These are phyloP conservation scores for Fusarium bactridioides DNA, from an alignment of 2,329 filamentous ascomycete genomes.

Conservation along the genomic window DNA sequence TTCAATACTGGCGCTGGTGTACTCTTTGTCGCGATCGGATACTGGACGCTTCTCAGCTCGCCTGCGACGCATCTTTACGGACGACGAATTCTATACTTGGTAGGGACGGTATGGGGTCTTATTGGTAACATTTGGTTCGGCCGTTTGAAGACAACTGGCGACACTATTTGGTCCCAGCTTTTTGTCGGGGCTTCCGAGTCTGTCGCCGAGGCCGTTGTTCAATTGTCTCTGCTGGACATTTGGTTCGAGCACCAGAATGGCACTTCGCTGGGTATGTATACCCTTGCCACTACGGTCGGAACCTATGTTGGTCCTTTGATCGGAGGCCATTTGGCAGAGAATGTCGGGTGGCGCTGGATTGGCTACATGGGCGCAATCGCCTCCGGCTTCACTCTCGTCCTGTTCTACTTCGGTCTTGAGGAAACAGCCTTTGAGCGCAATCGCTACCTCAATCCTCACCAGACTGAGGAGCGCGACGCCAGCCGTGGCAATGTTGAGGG, in stretches of 20 bases:
- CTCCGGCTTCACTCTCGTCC: conserved; percentile 54
- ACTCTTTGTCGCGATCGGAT: conserved; percentile 63
- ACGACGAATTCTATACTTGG: conserved; percentile 61
- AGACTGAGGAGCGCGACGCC: conserved; percentile 2
- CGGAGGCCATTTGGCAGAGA: conserved; percentile 57
- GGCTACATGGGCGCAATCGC: conserved; percentile 60
- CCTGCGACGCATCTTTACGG: conserved; percentile 64
- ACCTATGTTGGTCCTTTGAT: conserved; percentile 64
- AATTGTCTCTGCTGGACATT: conserved; percentile 64
- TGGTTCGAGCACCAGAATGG: conserved; percentile 67
- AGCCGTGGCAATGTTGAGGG: conserved; percentile 26
- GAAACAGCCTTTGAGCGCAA: conserved; percentile 60
- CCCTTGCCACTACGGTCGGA: conserved; percentile 62
- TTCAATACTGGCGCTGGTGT: conserved; percentile 67
- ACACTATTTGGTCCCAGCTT: conserved; percentile 63
- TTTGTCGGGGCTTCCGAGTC: conserved; percentile 66
- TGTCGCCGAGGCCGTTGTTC: conserved; percentile 63
- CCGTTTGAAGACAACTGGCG: conserved; percentile 49
- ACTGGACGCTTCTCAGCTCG: conserved; percentile 61
- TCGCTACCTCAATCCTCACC: conserved; percentile 44
- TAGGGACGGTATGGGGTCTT: conserved; percentile 58
- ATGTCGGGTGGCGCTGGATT: conserved; percentile 64
- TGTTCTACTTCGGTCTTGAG: conserved; percentile 61
- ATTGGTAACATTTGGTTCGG: conserved; percentile 64
- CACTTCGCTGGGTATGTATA: conserved; percentile 62